Percentiles rank a stretch among this genome's conserved stretches.
Conservation (phyloP, 1,284 basidiomycete genomes). For the Singerocomus inundabilis region DNA sequence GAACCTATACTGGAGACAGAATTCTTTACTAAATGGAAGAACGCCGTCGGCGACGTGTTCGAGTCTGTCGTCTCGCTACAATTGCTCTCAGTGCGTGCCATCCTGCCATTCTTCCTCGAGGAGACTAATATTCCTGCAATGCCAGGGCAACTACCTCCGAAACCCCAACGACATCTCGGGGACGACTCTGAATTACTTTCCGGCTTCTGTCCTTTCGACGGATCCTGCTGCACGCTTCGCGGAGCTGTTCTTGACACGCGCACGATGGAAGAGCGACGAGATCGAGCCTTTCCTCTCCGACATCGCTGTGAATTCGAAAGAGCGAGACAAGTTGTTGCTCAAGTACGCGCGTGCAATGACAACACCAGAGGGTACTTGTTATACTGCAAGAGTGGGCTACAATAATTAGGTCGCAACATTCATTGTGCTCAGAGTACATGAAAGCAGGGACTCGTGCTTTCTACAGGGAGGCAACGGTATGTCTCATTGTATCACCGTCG, state of each 20-base stretch:
- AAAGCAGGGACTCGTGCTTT: neutral
- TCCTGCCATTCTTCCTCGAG: neutral
- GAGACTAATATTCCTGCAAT: neutral
- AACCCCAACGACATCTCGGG: slow-evolving; percentile 30
- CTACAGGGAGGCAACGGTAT: neutral
- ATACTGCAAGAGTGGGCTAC: slow-evolving; percentile 62
- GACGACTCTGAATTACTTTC: slow-evolving; percentile 61
- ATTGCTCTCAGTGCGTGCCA: slow-evolving; percentile 59
- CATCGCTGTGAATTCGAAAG: slow-evolving; percentile 79
- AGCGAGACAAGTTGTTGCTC: slow-evolving; percentile 79
- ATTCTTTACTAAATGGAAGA: slow-evolving; percentile 68
- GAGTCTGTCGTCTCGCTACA: slow-evolving; percentile 53
- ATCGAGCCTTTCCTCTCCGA: slow-evolving; percentile 80
- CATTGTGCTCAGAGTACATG: neutral
- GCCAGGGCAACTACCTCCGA: slow-evolving; percentile 71
- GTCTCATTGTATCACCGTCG: neutral
- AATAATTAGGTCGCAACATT: slow-evolving; percentile 27
- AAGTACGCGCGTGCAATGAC: slow-evolving; percentile 82
- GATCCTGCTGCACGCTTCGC: slow-evolving; percentile 77
- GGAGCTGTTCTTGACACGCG: slow-evolving; percentile 78
- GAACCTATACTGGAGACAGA: slow-evolving; percentile 52
- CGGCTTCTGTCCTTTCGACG: slow-evolving; percentile 66
- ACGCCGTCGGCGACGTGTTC: slow-evolving; percentile 73
- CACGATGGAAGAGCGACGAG: slow-evolving; percentile 77
- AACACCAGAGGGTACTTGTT: slow-evolving; percentile 65